Conservation (phyloP, 345 rosid species). For the Sonneratia alba region DNA sequence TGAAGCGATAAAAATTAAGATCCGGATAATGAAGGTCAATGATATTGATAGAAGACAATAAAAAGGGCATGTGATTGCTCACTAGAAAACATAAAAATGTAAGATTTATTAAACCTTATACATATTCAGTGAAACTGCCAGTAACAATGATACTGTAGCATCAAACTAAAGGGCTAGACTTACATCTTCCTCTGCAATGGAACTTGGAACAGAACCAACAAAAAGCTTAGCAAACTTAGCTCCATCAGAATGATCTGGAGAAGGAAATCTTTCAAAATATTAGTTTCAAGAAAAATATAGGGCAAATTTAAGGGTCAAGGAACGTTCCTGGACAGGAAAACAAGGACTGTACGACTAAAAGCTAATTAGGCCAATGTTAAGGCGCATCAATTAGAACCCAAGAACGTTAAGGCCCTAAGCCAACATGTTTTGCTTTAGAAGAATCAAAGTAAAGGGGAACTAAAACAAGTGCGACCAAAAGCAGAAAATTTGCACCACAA, state of each 20-base stretch:
- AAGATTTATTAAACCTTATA: neutral
- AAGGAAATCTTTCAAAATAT: neutral
- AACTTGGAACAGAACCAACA: slow-evolving; percentile 96
- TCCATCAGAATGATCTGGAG: slow-evolving; percentile 39
- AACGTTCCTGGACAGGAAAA: neutral
- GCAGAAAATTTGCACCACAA: neutral
- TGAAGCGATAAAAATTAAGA: neutral
- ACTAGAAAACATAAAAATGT: neutral
- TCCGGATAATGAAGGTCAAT: neutral
- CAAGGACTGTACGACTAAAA: neutral
- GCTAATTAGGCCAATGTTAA: neutral
- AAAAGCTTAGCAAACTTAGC: slow-evolving; percentile 75
- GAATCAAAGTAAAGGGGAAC: too few species aligned
- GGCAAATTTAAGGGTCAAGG: neutral
- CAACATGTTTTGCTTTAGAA: too few species aligned
- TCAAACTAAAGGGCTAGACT: slow-evolving; percentile 20
- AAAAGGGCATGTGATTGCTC: neutral
- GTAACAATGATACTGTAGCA: neutral
- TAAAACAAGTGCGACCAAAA: neutral
- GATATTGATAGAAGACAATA: neutral
- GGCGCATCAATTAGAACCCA: neutral
- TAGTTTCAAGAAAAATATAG: slow-evolving; percentile 2
- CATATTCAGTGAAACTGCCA: neutral
- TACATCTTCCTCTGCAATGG: slow-evolving; percentile 77
- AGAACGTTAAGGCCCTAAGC: neutral